Evolutionary conservation across 148 eudicot genomes (phyloP).

Genomic region (Chenopodium album): DNA sequence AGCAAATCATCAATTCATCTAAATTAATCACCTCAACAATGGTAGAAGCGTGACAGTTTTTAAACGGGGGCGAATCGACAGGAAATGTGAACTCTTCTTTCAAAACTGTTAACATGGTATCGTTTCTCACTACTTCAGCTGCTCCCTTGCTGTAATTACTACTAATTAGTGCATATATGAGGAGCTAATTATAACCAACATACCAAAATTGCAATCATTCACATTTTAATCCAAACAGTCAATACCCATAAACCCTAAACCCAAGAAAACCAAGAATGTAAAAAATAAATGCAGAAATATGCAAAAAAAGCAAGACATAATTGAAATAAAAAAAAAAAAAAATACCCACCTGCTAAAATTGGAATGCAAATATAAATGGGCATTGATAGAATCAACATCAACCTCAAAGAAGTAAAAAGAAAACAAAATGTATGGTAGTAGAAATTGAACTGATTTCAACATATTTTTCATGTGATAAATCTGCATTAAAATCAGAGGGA

Average conservation of each 20-base stretch:
- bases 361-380: conserved; percentile 29
- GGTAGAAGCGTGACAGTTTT: conserved; percentile 89
- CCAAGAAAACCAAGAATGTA: neutral
- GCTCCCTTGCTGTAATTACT: conserved; percentile 11
- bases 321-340: neutral
- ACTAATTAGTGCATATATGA: neutral
- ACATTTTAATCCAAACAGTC: neutral
- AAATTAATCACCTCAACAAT: conserved; percentile 66
- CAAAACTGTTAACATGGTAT: conserved; percentile 33
- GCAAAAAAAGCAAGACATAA: neutral
- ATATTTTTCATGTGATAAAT: conserved; percentile 3
- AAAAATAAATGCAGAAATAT: neutral
- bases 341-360: conserved; percentile 34
- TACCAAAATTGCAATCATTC: neutral
- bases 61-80: conserved; percentile 61
- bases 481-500: neutral
- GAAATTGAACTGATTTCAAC: conserved; percentile 20
- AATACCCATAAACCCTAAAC: neutral
- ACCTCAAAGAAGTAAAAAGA: conserved; percentile 4
- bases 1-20: neutral
- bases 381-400: conserved; percentile 11
- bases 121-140: conserved; percentile 22
- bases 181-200: neutral
- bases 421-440: conserved; percentile 5
- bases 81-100: conserved; percentile 66